phyloP scores from a whole-genome alignment of 2,329 filamentous ascomycete species.

The Colletotrichum sidae region DNA sequence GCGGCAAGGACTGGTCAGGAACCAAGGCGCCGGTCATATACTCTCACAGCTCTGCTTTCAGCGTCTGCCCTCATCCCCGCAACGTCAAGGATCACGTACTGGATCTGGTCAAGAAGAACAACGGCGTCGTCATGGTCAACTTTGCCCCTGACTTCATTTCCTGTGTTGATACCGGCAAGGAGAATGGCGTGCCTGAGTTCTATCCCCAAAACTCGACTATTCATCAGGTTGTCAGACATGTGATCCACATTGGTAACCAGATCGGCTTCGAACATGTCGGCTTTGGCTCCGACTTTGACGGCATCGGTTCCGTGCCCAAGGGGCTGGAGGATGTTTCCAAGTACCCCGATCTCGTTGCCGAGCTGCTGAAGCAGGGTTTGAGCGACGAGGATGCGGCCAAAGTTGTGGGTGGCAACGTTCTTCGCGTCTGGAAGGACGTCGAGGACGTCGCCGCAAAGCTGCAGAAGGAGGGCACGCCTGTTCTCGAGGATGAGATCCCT shows the following conservation, averaged over 20 bases:
- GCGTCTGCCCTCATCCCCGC: constrained; percentile 86
- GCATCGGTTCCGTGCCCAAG: constrained; percentile 72
- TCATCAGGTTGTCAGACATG: constrained; percentile 81
- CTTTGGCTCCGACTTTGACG: constrained; percentile 91
- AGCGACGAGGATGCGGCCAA: constrained; percentile 79
- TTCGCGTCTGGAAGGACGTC: constrained; percentile 86
- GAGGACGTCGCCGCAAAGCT: constrained; percentile 77
- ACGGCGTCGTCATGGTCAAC: constrained; percentile 91
- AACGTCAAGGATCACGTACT: constrained; percentile 91
- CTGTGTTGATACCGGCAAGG: constrained; percentile 70
- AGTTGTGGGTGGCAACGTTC: constrained; percentile 81
- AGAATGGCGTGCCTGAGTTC: constrained; percentile 74
- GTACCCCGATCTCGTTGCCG: constrained; percentile 82
- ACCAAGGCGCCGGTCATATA: constrained; percentile 88
- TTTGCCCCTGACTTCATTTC: constrained; percentile 86
- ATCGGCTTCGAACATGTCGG: constrained; percentile 92
- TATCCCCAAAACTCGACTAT: constrained; percentile 79
- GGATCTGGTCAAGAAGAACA: constrained; percentile 76
- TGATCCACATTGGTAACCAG: constrained; percentile 82
- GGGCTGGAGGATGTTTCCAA: constrained; percentile 89
- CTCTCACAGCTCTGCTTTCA: constrained; percentile 85
- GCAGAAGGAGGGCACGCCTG: constrained; percentile 66
- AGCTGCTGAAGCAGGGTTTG: constrained; percentile 79
- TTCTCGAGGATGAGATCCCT: constrained; percentile 64
- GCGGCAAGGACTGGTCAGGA: constrained; percentile 74